Evolutionary conservation across 2,329 filamentous ascomycete genomes (phyloP), one percentile per base, ranked within the genome.

Genomic region (Scolecobasidium constrictum): DNA sequence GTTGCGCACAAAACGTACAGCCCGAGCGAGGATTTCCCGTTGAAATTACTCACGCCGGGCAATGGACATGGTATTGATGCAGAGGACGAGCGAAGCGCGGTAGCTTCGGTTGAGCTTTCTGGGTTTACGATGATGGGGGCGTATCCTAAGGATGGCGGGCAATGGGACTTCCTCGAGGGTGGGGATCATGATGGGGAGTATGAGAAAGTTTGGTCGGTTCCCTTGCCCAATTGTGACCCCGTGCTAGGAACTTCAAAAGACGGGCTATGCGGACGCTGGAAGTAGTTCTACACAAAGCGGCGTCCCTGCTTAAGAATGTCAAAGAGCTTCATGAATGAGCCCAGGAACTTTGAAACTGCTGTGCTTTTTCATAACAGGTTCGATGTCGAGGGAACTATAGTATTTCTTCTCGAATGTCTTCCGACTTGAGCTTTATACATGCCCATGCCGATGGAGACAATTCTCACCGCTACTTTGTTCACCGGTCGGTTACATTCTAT

Each of bases 71-170:
- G 52, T 7, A 56, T 64, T 51, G 23, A 3, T 5, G 40, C 19
- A 9, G 39, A 52, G 34, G 51, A 56, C 38, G 51, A 53, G 16
- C 53, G 1, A n/a, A n/a, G n/a, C n/a, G n/a, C n/a, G n/a, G n/a
- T n/a, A n/a, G 49, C 69, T 2, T 36, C 59, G 43, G 69, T 69
- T 0, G 47, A 51, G 38, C 21, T 42, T 16, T n/a, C 15, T 20
- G 40, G 40, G 1, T 75, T 73, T 48, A 70, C 65, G 40, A 75
- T 75, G 72, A 67, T 77, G 55, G 75, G 75, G 0, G 72, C 71
- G 4, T 78, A 78, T 58, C 71, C 70, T 2, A 50, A 51, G 31
- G 62, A 65, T 2, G 62, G 66, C 2, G 58, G 57, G 1, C 53
- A 57, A 9, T 77, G 72, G 72, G 71, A 75, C 51, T 74, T 71